Base-by-base conservation (phyloP, 495 filamentous ascomycete genomes). In the Trichocladium antarcticum region DNA sequence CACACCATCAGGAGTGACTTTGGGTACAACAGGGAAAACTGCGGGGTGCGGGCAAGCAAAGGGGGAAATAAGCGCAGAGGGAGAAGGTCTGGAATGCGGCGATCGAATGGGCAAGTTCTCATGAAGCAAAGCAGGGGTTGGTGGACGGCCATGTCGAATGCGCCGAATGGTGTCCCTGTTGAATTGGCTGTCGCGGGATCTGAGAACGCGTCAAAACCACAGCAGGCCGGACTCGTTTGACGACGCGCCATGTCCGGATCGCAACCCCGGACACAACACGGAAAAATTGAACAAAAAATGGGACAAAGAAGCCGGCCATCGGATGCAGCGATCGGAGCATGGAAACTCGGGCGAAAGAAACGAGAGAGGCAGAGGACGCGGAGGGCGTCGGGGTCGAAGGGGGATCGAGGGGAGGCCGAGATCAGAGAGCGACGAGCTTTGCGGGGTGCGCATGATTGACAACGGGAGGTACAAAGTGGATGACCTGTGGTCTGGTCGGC, bases 361-460 rank as follows among this genome's bases (percentile, higher is more conserved):
- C 31, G 68, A 57, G 64, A 70, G 64, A 64, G 60, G 53, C 39
- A 53, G 55, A 60, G 66, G 67, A 64, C 58, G 55, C 41, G 41
- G 49, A 51, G 56, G 9, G 41, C 45, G 49, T 52, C 37, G 57
- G 53, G 54, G 53, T 45, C 46, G 28, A 57, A 52, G 57, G 58
- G 60, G 53, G 50, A 57, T 20, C 53, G 50, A 54, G 50, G 58
- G 58, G 50, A 57, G 57, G 61, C 62, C 62, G 64, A 64, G 60
- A 67, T 61, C 63, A 57, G 61, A 63, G 62, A 59, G 38, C 52
- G 45, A 38, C 53, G 56, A 58, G 31, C 31, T 54, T 45, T n/a
- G 60, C 51, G 57, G 61, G 57, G 61, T 55, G 57, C 55, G 57
- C 61, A 60, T 62, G 61, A 66, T 66, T 59, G 60, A 57, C 55